Conservation (phyloP, 495 filamentous ascomycete genomes). For the Trichoderma orchidacearum region DNA sequence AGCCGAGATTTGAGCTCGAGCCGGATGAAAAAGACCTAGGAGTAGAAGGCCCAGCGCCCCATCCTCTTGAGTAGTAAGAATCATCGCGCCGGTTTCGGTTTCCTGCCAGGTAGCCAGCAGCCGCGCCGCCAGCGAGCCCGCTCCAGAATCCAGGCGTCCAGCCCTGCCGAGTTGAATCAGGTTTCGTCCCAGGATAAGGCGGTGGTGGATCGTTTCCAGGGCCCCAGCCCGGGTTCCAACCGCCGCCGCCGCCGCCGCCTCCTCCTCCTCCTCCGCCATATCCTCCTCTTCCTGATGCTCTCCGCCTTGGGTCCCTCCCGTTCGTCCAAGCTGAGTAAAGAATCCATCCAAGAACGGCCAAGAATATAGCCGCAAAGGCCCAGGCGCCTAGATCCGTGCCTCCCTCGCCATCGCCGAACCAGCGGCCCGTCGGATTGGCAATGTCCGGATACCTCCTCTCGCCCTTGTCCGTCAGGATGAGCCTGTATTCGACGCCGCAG, state of each 20-base stretch:
- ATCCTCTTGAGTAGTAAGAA: slow-evolving; percentile 27
- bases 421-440: neutral
- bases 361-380: slow-evolving; percentile 18
- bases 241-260: slow-evolving; percentile 15
- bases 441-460: slow-evolving; percentile 50
- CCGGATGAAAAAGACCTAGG: slow-evolving; percentile 21
- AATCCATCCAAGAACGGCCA: slow-evolving; percentile 36
- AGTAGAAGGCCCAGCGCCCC: slow-evolving; percentile 14
- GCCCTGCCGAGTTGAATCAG: slow-evolving; percentile 20
- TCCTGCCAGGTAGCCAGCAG: slow-evolving; percentile 55
- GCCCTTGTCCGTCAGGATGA: slow-evolving; percentile 70
- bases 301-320: neutral
- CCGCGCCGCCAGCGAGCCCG: slow-evolving; percentile 57
- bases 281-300: neutral
- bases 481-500: slow-evolving; percentile 85
- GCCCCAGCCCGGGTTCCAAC: slow-evolving; percentile 21
- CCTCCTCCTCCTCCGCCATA: slow-evolving; percentile 12
- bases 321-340: slow-evolving; percentile 27
- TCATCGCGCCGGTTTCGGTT: slow-evolving; percentile 24
- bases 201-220: slow-evolving; percentile 45
- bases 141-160: slow-evolving; percentile 88
- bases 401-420: slow-evolving; percentile 7
- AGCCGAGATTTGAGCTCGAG: slow-evolving; percentile 22
- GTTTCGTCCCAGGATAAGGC: slow-evolving; percentile 35
- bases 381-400: slow-evolving; percentile 1